Evolutionary conservation across 148 eudicot species (phyloP), one percentile per base, ranked within the genome.

Genomic region (Rhododendron henanense): DNA sequence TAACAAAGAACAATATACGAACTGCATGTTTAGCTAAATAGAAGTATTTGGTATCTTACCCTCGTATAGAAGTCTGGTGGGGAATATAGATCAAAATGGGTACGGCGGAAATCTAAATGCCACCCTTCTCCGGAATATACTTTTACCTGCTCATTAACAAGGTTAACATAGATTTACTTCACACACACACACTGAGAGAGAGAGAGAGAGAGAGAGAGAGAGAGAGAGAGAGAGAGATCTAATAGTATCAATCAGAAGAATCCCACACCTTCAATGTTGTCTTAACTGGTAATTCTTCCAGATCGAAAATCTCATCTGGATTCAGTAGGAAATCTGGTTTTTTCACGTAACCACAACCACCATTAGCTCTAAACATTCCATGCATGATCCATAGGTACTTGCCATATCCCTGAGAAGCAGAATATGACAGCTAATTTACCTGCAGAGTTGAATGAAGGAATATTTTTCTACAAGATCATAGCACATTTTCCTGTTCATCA

Each of bases 341-440:
- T 85, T 94, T 94, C 10, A 93, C 91, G 81, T 92, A 93, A 53
- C 97, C 97, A 87, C 96, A 94, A 45, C 93, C 92, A 5, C 96
- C 98, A 44, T 94, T 94, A 80, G 94, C 94, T 88, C 92, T 88
- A 74, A 94, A 94, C 96, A 93, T 90, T 47, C 98, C 98, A 18
- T 94, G 96, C 92, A 93, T 94, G 80, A 90, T 81, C 95, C 94
- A 90, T 8, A 94, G 88, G 84, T 88, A 81, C 85, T 92, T 93
- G 37, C 92, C 97, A 63, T 90, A 85, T 5, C 94, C 94, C 97
- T 93, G 88, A 10, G 31, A 6, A 83, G 37, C 16, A 23, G 19
- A 45, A 35, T 78, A 39, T 16, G 59, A 69, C 28, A 78, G 31
- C 51, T 47, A n/a, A 47, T n/a, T 78, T 47, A 19, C 55, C 55